Percentiles rank a stretch among this genome's conserved stretches.
phyloP scores from a whole-genome alignment of 257 asterid species.

The Solanum bulbocastanum region DNA sequence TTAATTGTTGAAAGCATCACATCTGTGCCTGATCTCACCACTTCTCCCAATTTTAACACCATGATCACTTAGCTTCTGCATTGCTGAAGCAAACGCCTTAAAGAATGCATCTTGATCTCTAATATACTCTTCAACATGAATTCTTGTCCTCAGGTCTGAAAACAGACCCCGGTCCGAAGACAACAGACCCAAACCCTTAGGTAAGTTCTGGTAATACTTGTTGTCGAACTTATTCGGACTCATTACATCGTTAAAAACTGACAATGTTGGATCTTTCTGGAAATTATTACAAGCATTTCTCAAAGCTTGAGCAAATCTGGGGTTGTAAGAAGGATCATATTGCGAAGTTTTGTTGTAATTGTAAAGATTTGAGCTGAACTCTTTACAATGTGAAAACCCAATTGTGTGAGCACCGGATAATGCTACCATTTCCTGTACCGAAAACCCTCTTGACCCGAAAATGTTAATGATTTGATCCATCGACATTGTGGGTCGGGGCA shows the following conservation, averaged over 20 bases:
- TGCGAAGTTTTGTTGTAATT: slow-evolving; percentile 36
- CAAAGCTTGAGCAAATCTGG: slow-evolving; percentile 50
- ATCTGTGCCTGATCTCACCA: slow-evolving; percentile 91
- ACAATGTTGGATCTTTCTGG: slow-evolving; percentile 49
- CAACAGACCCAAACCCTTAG: slow-evolving; percentile 60
- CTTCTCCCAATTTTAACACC: slow-evolving; percentile 51
- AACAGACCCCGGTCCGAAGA: slow-evolving; percentile 54
- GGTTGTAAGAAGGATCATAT: slow-evolving; percentile 64
- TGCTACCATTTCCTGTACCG: slow-evolving; percentile 76
- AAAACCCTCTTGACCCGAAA: slow-evolving; percentile 47
- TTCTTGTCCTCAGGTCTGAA: slow-evolving; percentile 48
- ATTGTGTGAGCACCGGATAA: slow-evolving; percentile 89
- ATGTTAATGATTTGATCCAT: slow-evolving; percentile 45
- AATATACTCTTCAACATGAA: slow-evolving; percentile 42
- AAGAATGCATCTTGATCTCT: slow-evolving; percentile 50
- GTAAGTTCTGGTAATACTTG: slow-evolving; percentile 48
- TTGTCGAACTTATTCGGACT: slow-evolving; percentile 75
- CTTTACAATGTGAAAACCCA: slow-evolving; percentile 91
- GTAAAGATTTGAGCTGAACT: slow-evolving; percentile 59
- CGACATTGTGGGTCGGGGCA: slow-evolving; percentile 63
- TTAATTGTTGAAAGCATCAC: slow-evolving; percentile 69
- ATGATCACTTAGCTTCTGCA: slow-evolving; percentile 65
- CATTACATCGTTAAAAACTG: slow-evolving; percentile 72
- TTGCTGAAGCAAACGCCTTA: slow-evolving; percentile 64
- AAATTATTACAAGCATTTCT: slow-evolving; percentile 53